phyloP scores from a whole-genome alignment of 352 stramenopile species.

The Globisporangium uncinulatum region DNA sequence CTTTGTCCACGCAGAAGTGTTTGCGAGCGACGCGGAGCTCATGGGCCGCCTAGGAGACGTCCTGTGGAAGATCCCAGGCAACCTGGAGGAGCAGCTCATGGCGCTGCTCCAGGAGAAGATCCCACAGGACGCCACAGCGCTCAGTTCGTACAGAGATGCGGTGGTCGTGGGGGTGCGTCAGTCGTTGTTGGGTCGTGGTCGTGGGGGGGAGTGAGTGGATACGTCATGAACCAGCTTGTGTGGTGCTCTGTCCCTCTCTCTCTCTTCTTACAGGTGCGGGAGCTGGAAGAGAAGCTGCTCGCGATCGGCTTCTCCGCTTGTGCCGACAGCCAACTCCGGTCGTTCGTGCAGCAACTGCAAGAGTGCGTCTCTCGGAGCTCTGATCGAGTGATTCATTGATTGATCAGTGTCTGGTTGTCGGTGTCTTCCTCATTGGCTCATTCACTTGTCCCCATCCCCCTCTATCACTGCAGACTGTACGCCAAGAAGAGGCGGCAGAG shows the following conservation, averaged over 20 bases:
- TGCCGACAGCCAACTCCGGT: constrained; percentile 49
- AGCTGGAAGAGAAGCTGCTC: constrained; percentile 41
- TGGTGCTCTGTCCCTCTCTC: neutral
- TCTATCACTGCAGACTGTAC: constrained; percentile 33
- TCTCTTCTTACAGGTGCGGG: constrained; percentile 26
- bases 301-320: constrained; percentile 42
- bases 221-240: too few relatives aligned
- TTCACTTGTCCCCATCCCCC: neutral
- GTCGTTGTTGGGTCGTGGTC: neutral
- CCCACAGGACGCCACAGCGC: constrained; percentile 42
- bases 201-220: neutral
- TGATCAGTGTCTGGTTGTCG: neutral
- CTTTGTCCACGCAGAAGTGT: constrained; percentile 51
- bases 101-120: constrained; percentile 63
- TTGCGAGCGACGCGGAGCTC: constrained; percentile 31
- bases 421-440: neutral
- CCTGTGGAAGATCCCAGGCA: constrained; percentile 69
- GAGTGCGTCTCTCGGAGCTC: constrained; percentile 26
- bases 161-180: constrained; percentile 28
- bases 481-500: constrained; percentile 62
- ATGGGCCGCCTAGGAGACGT: constrained; percentile 48
- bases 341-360: constrained; percentile 51
- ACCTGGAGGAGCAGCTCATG: constrained; percentile 61
- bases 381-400: neutral
- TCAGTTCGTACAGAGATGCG: constrained; percentile 43